Evolutionary conservation across 371 early-diverging fungal species (phyloP).

Genomic region (Mucor indicus): DNA sequence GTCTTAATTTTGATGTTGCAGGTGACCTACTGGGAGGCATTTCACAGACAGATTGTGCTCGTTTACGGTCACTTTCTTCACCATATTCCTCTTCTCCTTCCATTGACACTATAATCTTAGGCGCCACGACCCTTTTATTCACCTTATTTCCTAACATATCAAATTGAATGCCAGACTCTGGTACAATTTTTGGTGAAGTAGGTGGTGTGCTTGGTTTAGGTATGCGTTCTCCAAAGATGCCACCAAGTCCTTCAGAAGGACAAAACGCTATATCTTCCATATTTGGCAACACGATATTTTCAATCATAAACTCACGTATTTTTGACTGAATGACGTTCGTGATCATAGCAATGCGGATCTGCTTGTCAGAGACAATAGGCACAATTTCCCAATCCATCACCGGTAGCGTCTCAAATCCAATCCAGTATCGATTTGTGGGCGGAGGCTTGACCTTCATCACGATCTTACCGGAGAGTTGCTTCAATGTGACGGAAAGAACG

Average conservation of each 20-base stretch:
- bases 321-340: slow-evolving; percentile 80
- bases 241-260: slow-evolving; percentile 59
- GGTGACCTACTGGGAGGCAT: no score
- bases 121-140: background rate
- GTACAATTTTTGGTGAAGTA: background rate
- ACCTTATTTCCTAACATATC: slow-evolving; percentile 15
- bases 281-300: slow-evolving; percentile 82
- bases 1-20: slow-evolving; percentile 2
- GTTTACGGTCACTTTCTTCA: no score
- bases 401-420: slow-evolving; percentile 83
- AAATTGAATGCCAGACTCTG: background rate
- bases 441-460: slow-evolving; percentile 78
- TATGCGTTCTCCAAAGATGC: slow-evolving; percentile 52
- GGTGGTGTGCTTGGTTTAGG: slow-evolving; percentile 15
- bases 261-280: slow-evolving; percentile 88
- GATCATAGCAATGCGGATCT: slow-evolving; percentile 73
- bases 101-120: no score
- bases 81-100: no score
- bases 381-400: slow-evolving; percentile 73
- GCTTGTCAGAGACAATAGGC: slow-evolving; percentile 82
- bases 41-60: no score
- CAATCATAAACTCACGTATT: slow-evolving; percentile 77
- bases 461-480: slow-evolving; percentile 66
- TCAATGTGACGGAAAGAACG: slow-evolving; percentile 71
- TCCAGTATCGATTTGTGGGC: slow-evolving; percentile 86